Evolutionary conservation across 345 rosid genomes (phyloP).

Genomic region (Psidium friedrichsthalianum): DNA sequence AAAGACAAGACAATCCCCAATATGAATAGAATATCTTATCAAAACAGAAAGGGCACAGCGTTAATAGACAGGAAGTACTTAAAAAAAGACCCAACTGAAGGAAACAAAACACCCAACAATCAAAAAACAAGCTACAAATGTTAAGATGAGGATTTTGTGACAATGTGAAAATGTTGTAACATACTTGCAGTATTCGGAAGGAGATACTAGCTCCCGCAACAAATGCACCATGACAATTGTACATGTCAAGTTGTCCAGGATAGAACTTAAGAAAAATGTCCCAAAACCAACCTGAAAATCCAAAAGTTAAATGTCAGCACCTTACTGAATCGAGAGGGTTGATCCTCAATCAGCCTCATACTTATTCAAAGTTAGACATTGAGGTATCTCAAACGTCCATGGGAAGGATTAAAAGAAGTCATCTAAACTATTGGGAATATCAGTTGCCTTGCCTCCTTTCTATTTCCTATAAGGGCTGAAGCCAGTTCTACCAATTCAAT

Average conservation of each 20-base stretch:
- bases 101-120: neutral
- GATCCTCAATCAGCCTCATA: neutral
- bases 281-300: conserved; percentile 67
- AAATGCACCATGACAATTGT: conserved; percentile 95
- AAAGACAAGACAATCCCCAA: neutral
- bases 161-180: conserved; percentile 8
- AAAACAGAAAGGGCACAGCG: neutral
- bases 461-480: neutral
- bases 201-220: conserved; percentile 76
- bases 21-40: neutral
- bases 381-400: neutral
- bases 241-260: conserved; percentile 91
- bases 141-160: neutral
- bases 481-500: neutral
- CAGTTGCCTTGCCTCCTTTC: neutral
- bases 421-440: neutral
- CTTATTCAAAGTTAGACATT: neutral
- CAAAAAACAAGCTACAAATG: neutral
- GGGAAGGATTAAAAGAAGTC: neutral
- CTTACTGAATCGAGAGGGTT: neutral
- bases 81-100: neutral
- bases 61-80: too few relatives aligned
- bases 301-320: neutral
- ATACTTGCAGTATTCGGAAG: conserved; percentile 91
- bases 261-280: conserved; percentile 82